Evolutionary conservation across 1,284 basidiomycete genomes (phyloP).

Genomic region (Ustilago vetiveriae): DNA sequence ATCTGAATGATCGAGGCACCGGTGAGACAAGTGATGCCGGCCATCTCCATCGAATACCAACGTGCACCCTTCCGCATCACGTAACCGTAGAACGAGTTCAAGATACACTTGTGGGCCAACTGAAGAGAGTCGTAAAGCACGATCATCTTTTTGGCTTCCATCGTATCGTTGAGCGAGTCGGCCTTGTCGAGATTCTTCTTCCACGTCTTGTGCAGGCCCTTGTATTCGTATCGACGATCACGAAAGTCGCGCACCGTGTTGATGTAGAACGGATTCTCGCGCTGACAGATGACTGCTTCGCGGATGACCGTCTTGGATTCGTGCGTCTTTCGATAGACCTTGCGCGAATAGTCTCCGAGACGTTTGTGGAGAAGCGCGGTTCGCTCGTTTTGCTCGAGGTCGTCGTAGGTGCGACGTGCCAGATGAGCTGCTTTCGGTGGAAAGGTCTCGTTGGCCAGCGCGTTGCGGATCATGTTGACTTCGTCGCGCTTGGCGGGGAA

Average conservation of each 20-base stretch:
- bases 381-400: constrained; percentile 87
- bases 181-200: constrained; percentile 95
- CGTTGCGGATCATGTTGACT: constrained; percentile 98
- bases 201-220: constrained; percentile 98
- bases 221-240: constrained; percentile 98
- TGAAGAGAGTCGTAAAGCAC: constrained; percentile 99
- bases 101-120: constrained; percentile 98
- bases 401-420: constrained; percentile 82
- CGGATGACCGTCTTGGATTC: constrained; percentile 95
- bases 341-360: constrained; percentile 95
- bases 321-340: constrained; percentile 99
- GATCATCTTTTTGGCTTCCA: constrained; percentile 99
- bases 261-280: constrained; percentile 99
- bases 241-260: constrained; percentile 97
- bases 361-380: constrained; percentile 93
- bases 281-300: constrained; percentile 95
- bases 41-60: constrained; percentile 99
- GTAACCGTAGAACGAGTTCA: constrained; percentile 99
- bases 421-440: constrained; percentile 80
- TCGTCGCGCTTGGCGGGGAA: constrained; percentile 98
- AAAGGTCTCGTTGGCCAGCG: constrained; percentile 92
- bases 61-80: constrained; percentile 99
- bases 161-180: constrained; percentile 79
- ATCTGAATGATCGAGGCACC: constrained; percentile 99
- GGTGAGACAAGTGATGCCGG: constrained; percentile 97